These are phyloP conservation scores for Diplodia intermedia DNA, from an alignment of 2,329 filamentous ascomycete species.

Conservation along the genomic window DNA sequence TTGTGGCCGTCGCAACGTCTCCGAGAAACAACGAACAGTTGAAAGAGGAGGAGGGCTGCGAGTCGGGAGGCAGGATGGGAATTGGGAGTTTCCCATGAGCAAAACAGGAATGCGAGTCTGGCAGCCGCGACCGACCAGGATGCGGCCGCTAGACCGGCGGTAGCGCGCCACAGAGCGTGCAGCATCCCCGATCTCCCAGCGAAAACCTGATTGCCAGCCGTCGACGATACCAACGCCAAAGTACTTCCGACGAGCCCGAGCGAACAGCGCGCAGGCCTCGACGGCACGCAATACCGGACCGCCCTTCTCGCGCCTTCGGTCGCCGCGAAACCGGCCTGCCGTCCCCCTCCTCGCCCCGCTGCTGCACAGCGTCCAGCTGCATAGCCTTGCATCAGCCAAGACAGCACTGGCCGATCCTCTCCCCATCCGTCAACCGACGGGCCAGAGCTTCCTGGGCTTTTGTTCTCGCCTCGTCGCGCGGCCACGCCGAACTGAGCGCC, in stretches of 20 bases:
- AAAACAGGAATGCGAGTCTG: constrained; percentile 27
- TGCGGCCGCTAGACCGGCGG: constrained; percentile 15
- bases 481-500: neutral
- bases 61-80: constrained; percentile 1
- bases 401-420: neutral
- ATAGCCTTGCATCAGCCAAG: constrained; percentile 25
- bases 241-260: neutral
- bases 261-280: neutral
- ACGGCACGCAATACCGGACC: neutral
- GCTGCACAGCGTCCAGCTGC: constrained; percentile 3
- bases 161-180: constrained; percentile 7
- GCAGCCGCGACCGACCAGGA: constrained; percentile 15
- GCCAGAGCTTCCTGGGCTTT: neutral
- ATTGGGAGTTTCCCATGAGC: constrained; percentile 22
- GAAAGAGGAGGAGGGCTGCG: neutral
- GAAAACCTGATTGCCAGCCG: constrained; percentile 11
- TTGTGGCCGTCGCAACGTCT: neutral
- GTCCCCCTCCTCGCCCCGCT: constrained; percentile 1
- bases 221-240: constrained; percentile 4
- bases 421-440: constrained; percentile 5
- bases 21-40: neutral
- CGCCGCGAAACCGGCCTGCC: constrained; percentile 3
- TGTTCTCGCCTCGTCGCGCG: neutral
- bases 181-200: constrained; percentile 9
- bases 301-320: neutral